Base-by-base conservation (phyloP, 495 filamentous ascomycete species). In the Trichoderma virens region DNA sequence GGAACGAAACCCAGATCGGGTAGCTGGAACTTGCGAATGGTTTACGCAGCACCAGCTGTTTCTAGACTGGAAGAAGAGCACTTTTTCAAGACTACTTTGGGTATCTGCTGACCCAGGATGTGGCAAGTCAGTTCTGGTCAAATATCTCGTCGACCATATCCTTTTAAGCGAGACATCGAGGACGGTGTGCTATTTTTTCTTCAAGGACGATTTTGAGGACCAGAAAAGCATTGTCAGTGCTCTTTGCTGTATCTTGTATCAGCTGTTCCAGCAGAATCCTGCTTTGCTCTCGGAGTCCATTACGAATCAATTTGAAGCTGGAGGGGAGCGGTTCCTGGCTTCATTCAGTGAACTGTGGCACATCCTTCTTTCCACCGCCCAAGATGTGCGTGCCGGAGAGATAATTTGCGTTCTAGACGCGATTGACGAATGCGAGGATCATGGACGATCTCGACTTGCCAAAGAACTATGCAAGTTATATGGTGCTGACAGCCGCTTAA, bases 61-160 rank as follows among this genome's bases (percentile, higher is more conserved):
- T 11, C 1, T 3, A 18, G 38, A 41, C 6, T 41, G 38, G 38
- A 2, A 41, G 5, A 18, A 16, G 0, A 41, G 38, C 38, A 18
- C 14, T 3, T 41, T 18, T 0, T 41, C 38, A 16, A 41, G 54
- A 25, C 62, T 68, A 3, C 70, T 81, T 11, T 80, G 73, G 77
- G 67, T 80, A 3, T 76, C 77, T n/a, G 77, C 78, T n/a, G 71
- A 79, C 64, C 78, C 78, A 14, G 79, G 78, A 6, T 79, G 76
- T 66, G 79, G 79, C 0, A 81, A 81, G 67, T 78, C 78, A 9
- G 76, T 80, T 5, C 65, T 80, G 20, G 45, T 73, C 2, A 73
- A 69, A 60, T 75, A 68, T 20, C 60, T 81, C 0, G 65, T 76
- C 16, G 75, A 80, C 54, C 51, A 68, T 5, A 35, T 63, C 0